Evolutionary conservation across 2,329 filamentous ascomycete species (phyloP).

Genomic region (Cordyceps pruinosa): DNA sequence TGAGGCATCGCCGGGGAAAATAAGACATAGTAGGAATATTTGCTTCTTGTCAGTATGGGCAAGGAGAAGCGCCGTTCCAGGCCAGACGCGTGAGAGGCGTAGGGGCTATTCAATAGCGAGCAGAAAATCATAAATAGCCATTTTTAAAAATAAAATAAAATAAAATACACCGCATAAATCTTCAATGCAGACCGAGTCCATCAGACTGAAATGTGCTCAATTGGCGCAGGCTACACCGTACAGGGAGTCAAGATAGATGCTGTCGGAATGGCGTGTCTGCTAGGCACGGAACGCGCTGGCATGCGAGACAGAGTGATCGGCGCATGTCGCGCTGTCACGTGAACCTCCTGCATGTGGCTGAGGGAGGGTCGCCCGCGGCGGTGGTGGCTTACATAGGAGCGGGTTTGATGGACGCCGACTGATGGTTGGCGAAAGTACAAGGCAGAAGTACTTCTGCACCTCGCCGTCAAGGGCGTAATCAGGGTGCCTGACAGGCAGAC

Average conservation of each 20-base stretch:
- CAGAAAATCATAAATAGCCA: too few relatives aligned
- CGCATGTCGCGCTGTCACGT: background rate
- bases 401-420: background rate
- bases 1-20: background rate
- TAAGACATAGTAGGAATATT: background rate
- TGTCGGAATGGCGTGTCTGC: background rate
- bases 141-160: too few relatives aligned
- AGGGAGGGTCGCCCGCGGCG: background rate
- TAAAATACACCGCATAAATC: too few relatives aligned
- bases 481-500: slow-evolving; percentile 2
- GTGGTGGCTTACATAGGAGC: background rate
- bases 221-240: too few relatives aligned
- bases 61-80: too few relatives aligned
- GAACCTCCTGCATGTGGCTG: background rate
- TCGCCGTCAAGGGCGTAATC: background rate
- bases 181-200: too few relatives aligned
- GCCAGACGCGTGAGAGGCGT: too few relatives aligned
- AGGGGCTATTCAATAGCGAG: too few relatives aligned
- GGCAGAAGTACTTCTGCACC: background rate
- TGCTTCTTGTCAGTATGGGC: background rate
- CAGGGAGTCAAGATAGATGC: background rate
- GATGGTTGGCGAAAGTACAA: background rate
- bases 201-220: too few relatives aligned
- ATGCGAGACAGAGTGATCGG: background rate
- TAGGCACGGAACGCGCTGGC: background rate